These are phyloP conservation scores for Nigrospora sphaerica DNA, from an alignment of 2,329 filamentous ascomycete species.

Conservation along the genomic window DNA sequence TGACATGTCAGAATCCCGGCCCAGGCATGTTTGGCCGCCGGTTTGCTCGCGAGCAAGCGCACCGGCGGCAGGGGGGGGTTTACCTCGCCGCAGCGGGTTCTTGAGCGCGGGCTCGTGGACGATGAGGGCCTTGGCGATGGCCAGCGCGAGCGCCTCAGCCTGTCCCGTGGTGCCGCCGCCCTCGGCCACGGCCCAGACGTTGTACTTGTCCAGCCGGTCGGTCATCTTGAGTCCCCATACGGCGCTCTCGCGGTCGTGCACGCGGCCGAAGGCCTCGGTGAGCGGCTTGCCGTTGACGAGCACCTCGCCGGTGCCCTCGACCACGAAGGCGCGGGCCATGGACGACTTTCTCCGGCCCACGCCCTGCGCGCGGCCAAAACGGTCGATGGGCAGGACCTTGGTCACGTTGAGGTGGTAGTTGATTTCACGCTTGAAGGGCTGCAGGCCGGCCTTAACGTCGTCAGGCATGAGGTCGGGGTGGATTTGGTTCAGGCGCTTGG, in stretches of 20 bases:
- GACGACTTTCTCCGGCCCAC: slow-evolving; percentile 85
- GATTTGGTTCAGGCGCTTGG: slow-evolving; percentile 79
- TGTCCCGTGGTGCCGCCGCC: slow-evolving; percentile 93
- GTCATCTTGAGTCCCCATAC: slow-evolving; percentile 85
- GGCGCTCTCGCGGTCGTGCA: slow-evolving; percentile 92
- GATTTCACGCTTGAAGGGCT: slow-evolving; percentile 66
- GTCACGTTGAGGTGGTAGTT: slow-evolving; percentile 61
- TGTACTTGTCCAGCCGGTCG: slow-evolving; percentile 87
- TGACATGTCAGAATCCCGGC: slow-evolving; percentile 31
- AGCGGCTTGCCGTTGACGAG: slow-evolving; percentile 86
- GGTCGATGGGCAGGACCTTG: slow-evolving; percentile 62
- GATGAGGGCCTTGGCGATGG: slow-evolving; percentile 78
- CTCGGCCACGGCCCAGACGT: slow-evolving; percentile 77
- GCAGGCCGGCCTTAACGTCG: slow-evolving; percentile 59
- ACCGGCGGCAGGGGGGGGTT: slow-evolving; percentile 11
- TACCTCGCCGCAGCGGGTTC: slow-evolving; percentile 80
- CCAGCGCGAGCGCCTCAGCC: slow-evolving; percentile 88
- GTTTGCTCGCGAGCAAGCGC: slow-evolving; percentile 1
- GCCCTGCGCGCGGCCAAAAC: slow-evolving; percentile 69
- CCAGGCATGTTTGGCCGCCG: slow-evolving; percentile 4
- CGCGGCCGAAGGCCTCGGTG: slow-evolving; percentile 70
- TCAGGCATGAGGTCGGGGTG: slow-evolving; percentile 68
- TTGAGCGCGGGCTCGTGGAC: slow-evolving; percentile 92
- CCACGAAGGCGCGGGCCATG: slow-evolving; percentile 75
- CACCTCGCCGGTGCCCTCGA: slow-evolving; percentile 88